Percentiles rank a stretch among this genome's conserved stretches.
Conservation (phyloP, 495 filamentous ascomycete species). For the Lophium mytilinum region DNA sequence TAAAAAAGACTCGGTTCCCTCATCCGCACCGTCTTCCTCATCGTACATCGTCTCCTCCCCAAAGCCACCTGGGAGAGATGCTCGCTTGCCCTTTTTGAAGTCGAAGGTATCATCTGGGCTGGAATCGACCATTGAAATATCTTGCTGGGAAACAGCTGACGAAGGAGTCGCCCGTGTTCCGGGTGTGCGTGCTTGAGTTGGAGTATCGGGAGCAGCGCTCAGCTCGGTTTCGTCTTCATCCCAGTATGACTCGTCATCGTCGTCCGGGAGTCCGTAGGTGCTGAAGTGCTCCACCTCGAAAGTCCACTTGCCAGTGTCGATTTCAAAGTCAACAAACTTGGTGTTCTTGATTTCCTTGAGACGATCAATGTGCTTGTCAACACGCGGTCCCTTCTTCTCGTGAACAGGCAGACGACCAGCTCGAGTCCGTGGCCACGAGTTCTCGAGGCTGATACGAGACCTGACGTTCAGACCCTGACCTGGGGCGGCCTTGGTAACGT, state of each 20-base stretch:
- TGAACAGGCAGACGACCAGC: slow-evolving; percentile 48
- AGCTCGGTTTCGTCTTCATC: slow-evolving; percentile 44
- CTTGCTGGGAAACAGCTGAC: slow-evolving; percentile 23
- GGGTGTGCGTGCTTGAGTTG: slow-evolving; percentile 40
- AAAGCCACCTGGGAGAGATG: slow-evolving; percentile 71
- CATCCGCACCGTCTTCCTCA: slow-evolving; percentile 21
- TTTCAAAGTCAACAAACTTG: slow-evolving; percentile 69
- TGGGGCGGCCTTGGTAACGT: slow-evolving; percentile 60
- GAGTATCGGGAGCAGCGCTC: slow-evolving; percentile 52
- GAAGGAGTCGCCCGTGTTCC: slow-evolving; percentile 22
- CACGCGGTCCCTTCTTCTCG: slow-evolving; percentile 43
- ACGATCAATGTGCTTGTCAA: slow-evolving; percentile 73
- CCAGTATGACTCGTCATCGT: slow-evolving; percentile 57
- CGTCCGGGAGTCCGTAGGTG: slow-evolving; percentile 86
- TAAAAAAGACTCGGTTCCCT: slow-evolving; percentile 67
- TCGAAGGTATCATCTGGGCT: slow-evolving; percentile 74
- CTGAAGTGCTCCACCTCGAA: slow-evolving; percentile 93
- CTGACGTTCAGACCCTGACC: slow-evolving; percentile 90
- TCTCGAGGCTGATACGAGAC: slow-evolving; percentile 71
- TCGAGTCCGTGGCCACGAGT: slow-evolving; percentile 77
- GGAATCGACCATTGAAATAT: slow-evolving; percentile 32
- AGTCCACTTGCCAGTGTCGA: slow-evolving; percentile 72
- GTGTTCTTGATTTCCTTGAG: slow-evolving; percentile 71
- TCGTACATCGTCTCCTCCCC: slow-evolving; percentile 50
- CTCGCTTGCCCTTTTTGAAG: slow-evolving; percentile 56